Evolutionary conservation across 2,329 filamentous ascomycete species (phyloP).

Genomic region (Rhexocercosporidium sp.): DNA sequence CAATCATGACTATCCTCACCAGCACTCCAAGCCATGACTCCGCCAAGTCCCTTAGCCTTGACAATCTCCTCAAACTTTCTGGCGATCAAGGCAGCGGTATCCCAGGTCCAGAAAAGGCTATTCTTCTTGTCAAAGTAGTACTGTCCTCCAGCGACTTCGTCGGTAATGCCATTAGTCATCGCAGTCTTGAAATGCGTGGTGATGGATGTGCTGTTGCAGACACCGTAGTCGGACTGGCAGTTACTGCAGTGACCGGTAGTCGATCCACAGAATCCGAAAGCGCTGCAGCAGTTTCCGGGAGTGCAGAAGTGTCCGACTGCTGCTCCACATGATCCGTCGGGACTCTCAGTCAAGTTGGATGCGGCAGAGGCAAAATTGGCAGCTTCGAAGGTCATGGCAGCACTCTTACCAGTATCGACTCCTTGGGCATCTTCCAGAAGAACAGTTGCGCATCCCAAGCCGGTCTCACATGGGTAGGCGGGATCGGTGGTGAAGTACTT

Average conservation of each 20-base stretch:
- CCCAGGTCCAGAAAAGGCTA: conserved; percentile 76
- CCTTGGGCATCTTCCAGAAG: conserved; percentile 63
- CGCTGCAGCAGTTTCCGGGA: conserved; percentile 22
- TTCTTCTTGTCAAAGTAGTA: conserved; percentile 69
- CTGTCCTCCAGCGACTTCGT: conserved; percentile 63
- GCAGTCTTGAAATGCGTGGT: conserved; percentile 57
- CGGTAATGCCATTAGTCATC: conserved; percentile 56
- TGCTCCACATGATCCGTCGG: conserved; percentile 27
- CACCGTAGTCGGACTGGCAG: conserved; percentile 23
- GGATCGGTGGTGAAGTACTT: conserved; percentile 63
- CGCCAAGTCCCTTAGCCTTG: conserved; percentile 61
- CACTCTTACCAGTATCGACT: conserved; percentile 51
- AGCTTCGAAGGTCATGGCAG: conserved; percentile 25
- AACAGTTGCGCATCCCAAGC: conserved; percentile 60
- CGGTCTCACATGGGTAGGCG: conserved; percentile 45
- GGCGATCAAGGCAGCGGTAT: conserved; percentile 64
- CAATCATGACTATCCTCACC: conserved; percentile 64
- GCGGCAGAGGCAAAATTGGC: conserved; percentile 45
- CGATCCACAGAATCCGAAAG: conserved; percentile 23
- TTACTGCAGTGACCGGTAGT: conserved; percentile 18
- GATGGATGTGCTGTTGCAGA: conserved; percentile 14
- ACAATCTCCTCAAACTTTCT: conserved; percentile 68
- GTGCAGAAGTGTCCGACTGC: conserved; percentile 16
- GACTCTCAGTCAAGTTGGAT: conserved; percentile 25
- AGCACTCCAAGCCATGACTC: conserved; percentile 77